phyloP scores from a whole-genome alignment of 2,329 filamentous ascomycete species.

The Onygenales sp. region DNA sequence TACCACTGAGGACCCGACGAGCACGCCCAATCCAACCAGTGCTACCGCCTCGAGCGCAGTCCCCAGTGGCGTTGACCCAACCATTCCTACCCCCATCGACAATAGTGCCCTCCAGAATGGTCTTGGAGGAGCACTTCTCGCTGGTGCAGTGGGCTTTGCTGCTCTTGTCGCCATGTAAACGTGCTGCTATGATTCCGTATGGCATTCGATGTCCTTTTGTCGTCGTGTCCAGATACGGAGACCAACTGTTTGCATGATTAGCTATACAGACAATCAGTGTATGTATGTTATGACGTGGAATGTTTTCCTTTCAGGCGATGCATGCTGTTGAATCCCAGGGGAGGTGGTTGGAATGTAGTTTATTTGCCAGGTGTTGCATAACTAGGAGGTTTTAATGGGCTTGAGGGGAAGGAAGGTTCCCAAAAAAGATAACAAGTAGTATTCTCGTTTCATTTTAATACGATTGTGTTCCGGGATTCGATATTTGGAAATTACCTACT shows the following conservation, averaged over 20 bases:
- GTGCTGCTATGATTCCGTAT: background rate
- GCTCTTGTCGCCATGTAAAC: slow-evolving; percentile 9
- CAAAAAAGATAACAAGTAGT: background rate
- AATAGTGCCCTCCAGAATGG: slow-evolving; percentile 2
- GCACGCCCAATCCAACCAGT: background rate
- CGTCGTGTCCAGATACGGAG: background rate
- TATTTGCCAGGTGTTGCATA: background rate
- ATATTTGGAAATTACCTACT: background rate
- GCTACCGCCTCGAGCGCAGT: background rate
- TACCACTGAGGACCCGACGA: background rate
- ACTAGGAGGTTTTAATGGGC: background rate
- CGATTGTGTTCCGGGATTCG: background rate
- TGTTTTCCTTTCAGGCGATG: background rate
- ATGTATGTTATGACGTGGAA: slow-evolving; percentile 1
- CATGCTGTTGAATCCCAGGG: background rate
- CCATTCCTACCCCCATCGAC: background rate
- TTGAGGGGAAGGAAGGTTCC: background rate
- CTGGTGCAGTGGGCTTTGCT: slow-evolving; percentile 4
- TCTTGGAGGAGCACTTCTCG: slow-evolving; percentile 1
- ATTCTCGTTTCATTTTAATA: background rate
- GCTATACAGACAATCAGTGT: background rate
- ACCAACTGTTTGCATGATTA: background rate
- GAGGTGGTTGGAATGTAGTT: background rate
- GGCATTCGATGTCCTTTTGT: background rate
- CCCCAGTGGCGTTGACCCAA: background rate